These are phyloP conservation scores for Chytriomyces confervae DNA, from an alignment of 192 early-diverging fungal genomes.

Conservation along the genomic window DNA sequence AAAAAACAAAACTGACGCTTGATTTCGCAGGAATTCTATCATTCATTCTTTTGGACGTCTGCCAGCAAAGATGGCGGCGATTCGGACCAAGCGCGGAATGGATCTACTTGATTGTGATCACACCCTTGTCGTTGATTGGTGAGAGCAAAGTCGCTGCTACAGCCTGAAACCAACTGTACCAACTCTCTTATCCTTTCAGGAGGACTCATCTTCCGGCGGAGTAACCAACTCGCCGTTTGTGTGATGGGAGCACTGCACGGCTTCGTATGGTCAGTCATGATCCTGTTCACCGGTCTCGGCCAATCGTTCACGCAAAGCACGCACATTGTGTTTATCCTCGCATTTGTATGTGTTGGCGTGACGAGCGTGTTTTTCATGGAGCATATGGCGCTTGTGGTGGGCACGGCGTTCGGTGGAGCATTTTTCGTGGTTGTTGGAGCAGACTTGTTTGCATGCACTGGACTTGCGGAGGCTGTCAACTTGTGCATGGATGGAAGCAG, in stretches of 20 bases:
- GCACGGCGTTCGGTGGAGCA: conserved; percentile 29
- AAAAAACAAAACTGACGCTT: background rate
- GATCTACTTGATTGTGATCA: conserved; percentile 30
- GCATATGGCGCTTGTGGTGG: conserved; percentile 30
- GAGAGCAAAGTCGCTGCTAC: background rate
- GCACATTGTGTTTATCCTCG: conserved; percentile 30
- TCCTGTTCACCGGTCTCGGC: conserved; percentile 36
- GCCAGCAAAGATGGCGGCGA: conserved; percentile 17
- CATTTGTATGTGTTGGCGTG: conserved; percentile 7
- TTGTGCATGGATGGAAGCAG: conserved; percentile 1
- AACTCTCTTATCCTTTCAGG: background rate
- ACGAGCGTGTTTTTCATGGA: conserved; percentile 34
- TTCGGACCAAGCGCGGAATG: conserved; percentile 35
- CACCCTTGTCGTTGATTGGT: conserved; percentile 14
- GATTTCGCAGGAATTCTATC: conserved; percentile 1
- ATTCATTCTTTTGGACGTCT: conserved; percentile 25
- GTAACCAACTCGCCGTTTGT: conserved; percentile 16
- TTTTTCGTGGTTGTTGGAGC: conserved; percentile 23
- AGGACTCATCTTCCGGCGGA: conserved; percentile 21
- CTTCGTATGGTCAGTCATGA: conserved; percentile 20
- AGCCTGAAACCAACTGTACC: too few species aligned
- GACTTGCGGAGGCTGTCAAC: conserved; percentile 23
- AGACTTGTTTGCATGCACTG: conserved; percentile 35
- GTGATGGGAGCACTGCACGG: conserved; percentile 25
- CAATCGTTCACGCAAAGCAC: conserved; percentile 8